A percentile compares a stretch with the other conserved stretches of the same genome.
phyloP scores from a whole-genome alignment of 1,139 yeast genomes.

The Taphrina populina region DNA sequence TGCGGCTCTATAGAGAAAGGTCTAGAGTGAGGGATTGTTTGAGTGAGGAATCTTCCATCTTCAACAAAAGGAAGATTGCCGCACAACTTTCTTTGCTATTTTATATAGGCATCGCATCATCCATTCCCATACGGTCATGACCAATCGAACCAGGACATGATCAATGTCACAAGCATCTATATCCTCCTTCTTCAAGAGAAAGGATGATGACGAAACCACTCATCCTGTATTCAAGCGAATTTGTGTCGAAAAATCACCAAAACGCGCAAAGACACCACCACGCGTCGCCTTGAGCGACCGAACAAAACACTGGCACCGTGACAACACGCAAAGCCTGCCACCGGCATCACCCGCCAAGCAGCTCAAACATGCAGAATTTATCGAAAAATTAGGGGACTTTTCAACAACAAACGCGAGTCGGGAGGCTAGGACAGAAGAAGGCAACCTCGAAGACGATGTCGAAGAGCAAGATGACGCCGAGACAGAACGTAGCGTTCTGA shows the following conservation, averaged over 20 bases:
- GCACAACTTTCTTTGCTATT: no score
- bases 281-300: background rate
- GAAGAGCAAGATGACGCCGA: slow-evolving; percentile 3
- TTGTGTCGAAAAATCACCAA: background rate
- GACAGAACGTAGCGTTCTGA: no score
- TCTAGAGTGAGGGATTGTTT: no score
- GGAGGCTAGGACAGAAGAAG: background rate
- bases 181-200: slow-evolving; percentile 22
- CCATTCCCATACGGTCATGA: no score
- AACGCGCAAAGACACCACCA: slow-evolving; percentile 6
- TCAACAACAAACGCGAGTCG: background rate
- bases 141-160: no score
- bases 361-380: slow-evolving; percentile 9
- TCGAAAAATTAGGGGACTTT: slow-evolving; percentile 23
- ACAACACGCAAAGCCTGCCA: background rate
- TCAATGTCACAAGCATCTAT: slow-evolving; percentile 16
- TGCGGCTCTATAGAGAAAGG: no score
- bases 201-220: slow-evolving; percentile 2
- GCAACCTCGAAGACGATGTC: background rate
- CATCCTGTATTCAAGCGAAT: background rate
- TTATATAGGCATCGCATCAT: no score
- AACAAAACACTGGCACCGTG: slow-evolving; percentile 27
- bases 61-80: no score
- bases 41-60: no score
- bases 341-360: slow-evolving; percentile 13